Percentiles rank a stretch among this genome's conserved stretches.
Conservation (phyloP, 2,329 filamentous ascomycete species). For the Verticillium albo-atrum region DNA sequence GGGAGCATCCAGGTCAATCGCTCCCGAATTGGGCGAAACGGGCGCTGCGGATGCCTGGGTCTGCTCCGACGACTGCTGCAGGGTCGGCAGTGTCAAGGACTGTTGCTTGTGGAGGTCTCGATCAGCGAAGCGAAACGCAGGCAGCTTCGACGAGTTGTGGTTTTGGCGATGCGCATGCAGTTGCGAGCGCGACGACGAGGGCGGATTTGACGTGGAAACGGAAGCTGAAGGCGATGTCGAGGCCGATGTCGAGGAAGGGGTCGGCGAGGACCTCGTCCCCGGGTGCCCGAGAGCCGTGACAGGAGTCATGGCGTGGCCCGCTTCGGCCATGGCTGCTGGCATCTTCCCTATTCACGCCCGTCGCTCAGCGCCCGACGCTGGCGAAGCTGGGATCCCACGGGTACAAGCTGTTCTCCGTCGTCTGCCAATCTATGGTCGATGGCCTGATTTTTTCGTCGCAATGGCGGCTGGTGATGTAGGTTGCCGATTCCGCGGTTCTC, state of each 20-base stretch:
- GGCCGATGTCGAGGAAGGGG: neutral
- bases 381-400: neutral
- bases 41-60: constrained; percentile 1
- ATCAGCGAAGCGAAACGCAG: constrained; percentile 45
- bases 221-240: neutral
- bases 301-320: neutral
- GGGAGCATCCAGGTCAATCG: neutral
- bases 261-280: neutral
- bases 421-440: neutral
- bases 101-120: constrained; percentile 34
- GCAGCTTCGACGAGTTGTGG: constrained; percentile 52
- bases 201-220: neutral
- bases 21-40: neutral
- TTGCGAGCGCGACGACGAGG: neutral
- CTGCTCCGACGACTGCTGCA: constrained; percentile 3
- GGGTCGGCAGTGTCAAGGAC: constrained; percentile 22
- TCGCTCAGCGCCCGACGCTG: neutral
- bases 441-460: neutral
- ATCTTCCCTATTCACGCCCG: neutral
- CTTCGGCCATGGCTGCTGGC: neutral
- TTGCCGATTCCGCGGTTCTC: neutral
- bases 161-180: constrained; percentile 44
- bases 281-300: neutral
- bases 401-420: neutral
- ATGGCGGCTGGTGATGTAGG: neutral